Conservation (phyloP, 2,329 filamentous ascomycete genomes). For the Scedosporium dehoogii region DNA sequence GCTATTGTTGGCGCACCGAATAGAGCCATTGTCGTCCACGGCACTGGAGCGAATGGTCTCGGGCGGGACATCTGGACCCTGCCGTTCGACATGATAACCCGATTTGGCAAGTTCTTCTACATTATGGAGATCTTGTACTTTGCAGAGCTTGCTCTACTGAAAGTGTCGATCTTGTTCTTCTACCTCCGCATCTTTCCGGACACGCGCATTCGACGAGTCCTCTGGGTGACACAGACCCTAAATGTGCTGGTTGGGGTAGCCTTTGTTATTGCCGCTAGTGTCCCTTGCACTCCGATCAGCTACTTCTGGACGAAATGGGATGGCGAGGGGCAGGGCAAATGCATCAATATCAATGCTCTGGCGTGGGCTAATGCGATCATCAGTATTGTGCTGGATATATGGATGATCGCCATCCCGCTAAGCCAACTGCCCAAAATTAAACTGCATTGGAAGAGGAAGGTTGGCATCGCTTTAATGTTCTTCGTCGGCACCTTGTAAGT, state of each 20-base stretch:
- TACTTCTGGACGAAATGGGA: conserved; percentile 43
- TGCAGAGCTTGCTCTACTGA: conserved; percentile 27
- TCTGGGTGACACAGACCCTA: conserved; percentile 27
- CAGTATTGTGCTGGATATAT: conserved; percentile 36
- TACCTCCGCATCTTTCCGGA: conserved; percentile 40
- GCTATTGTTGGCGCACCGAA: conserved; percentile 18
- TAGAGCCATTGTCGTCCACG: conserved; percentile 19
- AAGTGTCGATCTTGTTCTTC: conserved; percentile 38
- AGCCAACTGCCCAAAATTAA: conserved; percentile 26
- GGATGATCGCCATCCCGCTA: conserved; percentile 36
- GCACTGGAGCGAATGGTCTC: conserved; percentile 24
- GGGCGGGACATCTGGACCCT: conserved; percentile 38
- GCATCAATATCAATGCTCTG: conserved; percentile 32
- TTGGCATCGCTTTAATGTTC: conserved; percentile 34
- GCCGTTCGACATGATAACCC: conserved; percentile 25
- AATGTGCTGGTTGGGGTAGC: conserved; percentile 23
- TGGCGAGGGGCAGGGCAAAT: conserved; percentile 30
- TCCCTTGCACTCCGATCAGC: conserved; percentile 36
- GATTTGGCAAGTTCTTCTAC: conserved; percentile 28
- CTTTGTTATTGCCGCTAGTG: conserved; percentile 29
- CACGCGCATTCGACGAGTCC: conserved; percentile 19
- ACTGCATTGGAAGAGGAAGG: conserved; percentile 32
- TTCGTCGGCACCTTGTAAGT: conserved; percentile 28
- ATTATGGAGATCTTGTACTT: conserved; percentile 31
- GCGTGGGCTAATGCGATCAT: conserved; percentile 36